A percentile compares a stretch with the other conserved stretches of the same genome.
phyloP scores from a whole-genome alignment of 1,139 yeast species.

The Zygoascus sp. region DNA sequence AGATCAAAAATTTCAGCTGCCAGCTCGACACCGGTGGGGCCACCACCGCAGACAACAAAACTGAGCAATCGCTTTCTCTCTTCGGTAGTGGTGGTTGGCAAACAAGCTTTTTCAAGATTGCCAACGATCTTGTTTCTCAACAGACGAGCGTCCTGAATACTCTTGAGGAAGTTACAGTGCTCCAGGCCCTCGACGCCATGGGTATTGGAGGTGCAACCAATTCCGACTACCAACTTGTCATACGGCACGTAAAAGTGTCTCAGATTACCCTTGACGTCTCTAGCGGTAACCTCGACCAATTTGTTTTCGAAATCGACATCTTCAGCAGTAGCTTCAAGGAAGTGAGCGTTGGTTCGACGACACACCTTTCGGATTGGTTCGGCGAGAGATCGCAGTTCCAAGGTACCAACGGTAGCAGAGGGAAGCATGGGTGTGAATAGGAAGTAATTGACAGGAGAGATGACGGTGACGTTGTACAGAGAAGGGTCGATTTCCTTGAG shows the following conservation, averaged over 20 bases:
- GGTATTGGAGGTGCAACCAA: constrained; percentile 60
- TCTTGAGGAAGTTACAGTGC: constrained; percentile 53
- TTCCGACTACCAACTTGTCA: constrained; percentile 59
- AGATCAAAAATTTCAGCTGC: constrained; percentile 62
- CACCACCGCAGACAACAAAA: constrained; percentile 67
- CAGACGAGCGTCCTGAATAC: constrained; percentile 59
- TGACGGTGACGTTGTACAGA: constrained; percentile 54
- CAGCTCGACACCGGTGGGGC: constrained; percentile 67
- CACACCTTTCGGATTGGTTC: constrained; percentile 56
- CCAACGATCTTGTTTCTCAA: constrained; percentile 51
- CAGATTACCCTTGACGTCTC: constrained; percentile 11
- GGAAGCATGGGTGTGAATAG: constrained; percentile 57
- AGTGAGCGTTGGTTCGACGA: constrained; percentile 47
- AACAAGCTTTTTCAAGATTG: constrained; percentile 53
- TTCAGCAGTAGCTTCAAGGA: constrained; percentile 53
- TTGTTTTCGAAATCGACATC: constrained; percentile 49
- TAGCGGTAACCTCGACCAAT: constrained; percentile 48
- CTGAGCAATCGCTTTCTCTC: constrained; percentile 55
- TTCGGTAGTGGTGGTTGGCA: constrained; percentile 56
- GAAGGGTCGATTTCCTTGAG: constrained; percentile 42
- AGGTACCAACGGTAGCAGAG: constrained; percentile 57
- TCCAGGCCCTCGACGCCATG: constrained; percentile 63
- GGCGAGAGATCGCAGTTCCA: constrained; percentile 48
- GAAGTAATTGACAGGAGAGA: constrained; percentile 59
- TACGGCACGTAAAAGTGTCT: constrained; percentile 54